A percentile compares a stretch with the other conserved stretches of the same genome.
These are phyloP conservation scores for Arthrobotrys conoides DNA, from an alignment of 2,329 filamentous ascomycete genomes.

Conservation along the genomic window DNA sequence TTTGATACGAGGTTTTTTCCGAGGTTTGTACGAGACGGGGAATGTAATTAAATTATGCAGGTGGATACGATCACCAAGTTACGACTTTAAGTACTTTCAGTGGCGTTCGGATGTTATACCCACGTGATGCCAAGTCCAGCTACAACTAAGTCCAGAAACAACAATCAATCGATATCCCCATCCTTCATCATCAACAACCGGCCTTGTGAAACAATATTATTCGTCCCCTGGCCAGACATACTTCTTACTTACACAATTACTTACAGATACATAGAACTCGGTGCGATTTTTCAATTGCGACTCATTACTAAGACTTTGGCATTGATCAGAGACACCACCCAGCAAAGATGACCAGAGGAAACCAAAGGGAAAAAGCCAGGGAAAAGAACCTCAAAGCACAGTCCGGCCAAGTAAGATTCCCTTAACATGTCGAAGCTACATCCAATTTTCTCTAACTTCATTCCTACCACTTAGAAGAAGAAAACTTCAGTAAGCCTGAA, in stretches of 20 bases:
- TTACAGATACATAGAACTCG: not conserved
- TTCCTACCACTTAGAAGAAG: conserved; percentile 37
- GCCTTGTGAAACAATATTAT: no score
- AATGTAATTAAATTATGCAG: no score
- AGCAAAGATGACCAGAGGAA: conserved; percentile 85
- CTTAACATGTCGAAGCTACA: conserved; percentile 29
- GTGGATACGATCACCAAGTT: no score
- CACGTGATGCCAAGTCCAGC: conserved; percentile 12
- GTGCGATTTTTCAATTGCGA: not conserved
- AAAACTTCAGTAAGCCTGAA: conserved; percentile 40
- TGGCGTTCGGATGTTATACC: no score
- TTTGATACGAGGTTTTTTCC: not conserved
- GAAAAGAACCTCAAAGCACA: conserved; percentile 86
- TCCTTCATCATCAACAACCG: no score
- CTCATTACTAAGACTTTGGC: not conserved
- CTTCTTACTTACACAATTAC: no score
- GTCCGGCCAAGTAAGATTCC: conserved; percentile 72
- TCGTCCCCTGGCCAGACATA: no score
- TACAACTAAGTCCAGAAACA: no score
- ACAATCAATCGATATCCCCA: no score
- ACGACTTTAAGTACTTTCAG: no score
- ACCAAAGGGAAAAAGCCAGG: conserved; percentile 93
- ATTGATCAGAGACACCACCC: not conserved
- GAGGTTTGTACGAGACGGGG: not conserved
- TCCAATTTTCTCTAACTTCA: not conserved